Evolutionary conservation across 208 protist genomes (phyloP).

Genomic region (Acanthamoeba sp.): DNA sequence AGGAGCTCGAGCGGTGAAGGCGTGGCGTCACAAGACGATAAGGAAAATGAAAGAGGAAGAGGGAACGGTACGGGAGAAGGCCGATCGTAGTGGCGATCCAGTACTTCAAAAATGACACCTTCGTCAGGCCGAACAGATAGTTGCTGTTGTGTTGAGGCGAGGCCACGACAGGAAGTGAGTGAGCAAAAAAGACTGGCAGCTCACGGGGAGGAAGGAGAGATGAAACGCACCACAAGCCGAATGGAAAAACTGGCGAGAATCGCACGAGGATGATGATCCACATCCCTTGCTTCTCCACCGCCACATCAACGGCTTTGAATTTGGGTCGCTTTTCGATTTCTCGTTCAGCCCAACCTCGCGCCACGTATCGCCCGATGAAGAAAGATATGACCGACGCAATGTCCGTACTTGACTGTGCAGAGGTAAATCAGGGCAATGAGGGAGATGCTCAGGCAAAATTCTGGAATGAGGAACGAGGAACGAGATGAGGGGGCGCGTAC

Average conservation of each 20-base stretch:
- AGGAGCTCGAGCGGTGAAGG: background rate
- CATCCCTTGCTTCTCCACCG: conserved; percentile 55
- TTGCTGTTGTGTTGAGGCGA: background rate
- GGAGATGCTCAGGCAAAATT: background rate
- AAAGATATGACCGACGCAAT: conserved; percentile 17
- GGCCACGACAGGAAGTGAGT: background rate
- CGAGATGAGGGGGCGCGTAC: background rate
- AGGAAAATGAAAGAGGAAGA: background rate
- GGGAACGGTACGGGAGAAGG: background rate
- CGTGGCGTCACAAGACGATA: background rate
- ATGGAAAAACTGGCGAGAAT: conserved; percentile 61
- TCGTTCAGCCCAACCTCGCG: conserved; percentile 27
- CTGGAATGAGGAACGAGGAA: background rate
- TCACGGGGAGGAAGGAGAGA: too few relatives aligned
- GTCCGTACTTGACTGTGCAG: conserved; percentile 27
- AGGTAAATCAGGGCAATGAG: background rate
- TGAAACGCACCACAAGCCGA: conserved; percentile 57
- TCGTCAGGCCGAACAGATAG: conserved; percentile 54
- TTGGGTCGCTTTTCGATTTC: conserved; percentile 63
- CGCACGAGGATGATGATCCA: conserved; percentile 55
- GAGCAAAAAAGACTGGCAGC: conserved; percentile 60
- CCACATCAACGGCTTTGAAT: conserved; percentile 29
- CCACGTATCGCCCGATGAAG: conserved; percentile 59
- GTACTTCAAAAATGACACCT: conserved; percentile 39
- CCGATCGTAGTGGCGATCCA: conserved; percentile 37